Percentiles rank a stretch among this genome's conserved stretches.
These are phyloP conservation scores for Neckera pumila DNA, from an alignment of 225 moss, liverwort and hornwort genomes.

Conservation along the genomic window DNA sequence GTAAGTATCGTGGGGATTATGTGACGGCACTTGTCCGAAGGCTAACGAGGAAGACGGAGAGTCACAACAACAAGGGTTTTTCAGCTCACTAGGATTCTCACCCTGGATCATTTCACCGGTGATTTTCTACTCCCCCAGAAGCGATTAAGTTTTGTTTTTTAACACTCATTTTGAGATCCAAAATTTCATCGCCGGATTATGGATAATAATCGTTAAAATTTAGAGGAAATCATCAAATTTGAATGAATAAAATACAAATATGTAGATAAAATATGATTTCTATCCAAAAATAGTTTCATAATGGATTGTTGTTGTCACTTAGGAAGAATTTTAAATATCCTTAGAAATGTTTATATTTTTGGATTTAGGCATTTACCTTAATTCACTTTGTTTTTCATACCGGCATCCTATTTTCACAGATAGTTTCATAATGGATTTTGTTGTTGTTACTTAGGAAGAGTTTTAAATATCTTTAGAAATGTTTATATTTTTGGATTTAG, in stretches of 20 bases:
- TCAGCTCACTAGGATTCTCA: background rate
- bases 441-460: background rate
- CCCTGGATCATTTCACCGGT: background rate
- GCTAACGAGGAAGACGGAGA: background rate
- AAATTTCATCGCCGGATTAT: accelerated
- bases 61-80: too few species aligned
- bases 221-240: background rate
- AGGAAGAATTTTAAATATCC: background rate
- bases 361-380: background rate
- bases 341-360: too few species aligned
- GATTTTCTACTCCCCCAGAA: background rate
- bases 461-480: background rate
- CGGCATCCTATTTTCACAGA: too few species aligned
- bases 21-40: background rate
- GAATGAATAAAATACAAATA: too few species aligned
- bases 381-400: too few species aligned
- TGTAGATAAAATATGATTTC: background rate
- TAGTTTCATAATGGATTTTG: background rate
- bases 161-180: background rate
- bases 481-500: background rate
- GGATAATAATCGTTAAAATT: background rate
- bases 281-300: background rate
- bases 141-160: background rate
- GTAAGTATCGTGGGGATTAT: background rate
- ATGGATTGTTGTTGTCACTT: background rate